phyloP scores from a whole-genome alignment of 768 basidiomycete genomes.

The Tylopilus sp. region DNA sequence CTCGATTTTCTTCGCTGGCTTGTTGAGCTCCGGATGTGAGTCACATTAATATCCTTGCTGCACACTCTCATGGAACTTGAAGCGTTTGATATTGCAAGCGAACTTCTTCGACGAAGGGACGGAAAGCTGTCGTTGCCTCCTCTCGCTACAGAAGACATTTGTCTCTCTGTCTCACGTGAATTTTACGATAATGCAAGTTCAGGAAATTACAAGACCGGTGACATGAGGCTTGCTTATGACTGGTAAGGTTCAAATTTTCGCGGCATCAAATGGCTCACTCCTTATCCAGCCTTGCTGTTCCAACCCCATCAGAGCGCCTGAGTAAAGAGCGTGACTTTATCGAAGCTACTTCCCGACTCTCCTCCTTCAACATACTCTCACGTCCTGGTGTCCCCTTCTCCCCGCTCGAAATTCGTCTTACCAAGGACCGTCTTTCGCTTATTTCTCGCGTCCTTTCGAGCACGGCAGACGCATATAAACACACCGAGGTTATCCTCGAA shows the following conservation, averaged over 20 bases:
- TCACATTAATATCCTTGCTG: constrained; percentile 20
- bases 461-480: constrained; percentile 85
- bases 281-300: constrained; percentile 66
- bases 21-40: constrained; percentile 87
- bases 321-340: constrained; percentile 84
- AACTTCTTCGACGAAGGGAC: constrained; percentile 50
- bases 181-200: constrained; percentile 93
- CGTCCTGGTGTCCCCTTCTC: constrained; percentile 74
- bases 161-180: constrained; percentile 77
- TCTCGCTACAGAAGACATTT: constrained; percentile 67
- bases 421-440: constrained; percentile 84
- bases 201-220: constrained; percentile 88
- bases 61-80: constrained; percentile 8
- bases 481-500: constrained; percentile 89
- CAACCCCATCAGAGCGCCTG: constrained; percentile 58
- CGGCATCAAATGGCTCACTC: constrained; percentile 2
- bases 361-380: constrained; percentile 85
- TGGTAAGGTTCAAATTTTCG: constrained; percentile 51
- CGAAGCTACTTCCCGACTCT: constrained; percentile 92
- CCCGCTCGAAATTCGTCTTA: constrained; percentile 90
- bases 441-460: constrained; percentile 82
- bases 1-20: constrained; percentile 81
- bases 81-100: constrained; percentile 70
- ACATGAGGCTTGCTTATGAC: constrained; percentile 96
- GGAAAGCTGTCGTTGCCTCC: constrained; percentile 46